Evolutionary conservation across 805 yeast genomes (phyloP), one percentile per base, ranked within the genome.

Genomic region (Myxozyma monticola): DNA sequence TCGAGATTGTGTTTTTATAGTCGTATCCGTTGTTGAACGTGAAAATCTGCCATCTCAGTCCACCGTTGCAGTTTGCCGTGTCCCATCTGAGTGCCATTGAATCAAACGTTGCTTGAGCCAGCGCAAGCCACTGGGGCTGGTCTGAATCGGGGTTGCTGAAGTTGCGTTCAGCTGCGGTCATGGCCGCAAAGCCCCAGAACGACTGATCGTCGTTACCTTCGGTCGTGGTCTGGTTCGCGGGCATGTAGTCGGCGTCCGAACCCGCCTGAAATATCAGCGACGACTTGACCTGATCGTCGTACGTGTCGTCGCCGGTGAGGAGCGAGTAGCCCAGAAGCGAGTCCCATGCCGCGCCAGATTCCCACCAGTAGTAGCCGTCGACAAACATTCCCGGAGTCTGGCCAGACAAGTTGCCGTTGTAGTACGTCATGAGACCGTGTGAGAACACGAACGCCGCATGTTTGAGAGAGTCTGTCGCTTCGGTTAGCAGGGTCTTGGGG

Each of bases 121-220:
- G 72, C 45, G 80, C 77, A 28, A 88, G 75, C 97, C 97, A 91
- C 50, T 79, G 79, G 15, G 88, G 88, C 47, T 76, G 67, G 44
- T 72, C 77, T 1, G 62, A 52, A 67, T 78, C 71, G 0, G 90
- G 89, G 61, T 85, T 85, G 6, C 85, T 73, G 68, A 88, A 88
- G 69, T 85, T 85, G 63, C 86, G 76, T 68, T 91, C 98, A 0
- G 95, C 95, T 1, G 97, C 97, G 25, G 80, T 83, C 85, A 91
- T 88, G 3, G 82, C 95, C 1, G 95, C 85, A 53, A 93, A 74
- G 4, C 96, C 98, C 98, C 98, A 91, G 67, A 91, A 88, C 1
- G 87, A 96, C 72, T 91, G 98, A 73, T 91, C 98, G 75, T 91
- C 99, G 65, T 91, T 91, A 63, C 98, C 99, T 70, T 91, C 97